These are phyloP conservation scores for Stachybotrys elegans DNA, from an alignment of 2,329 filamentous ascomycete species.

Conservation along the genomic window DNA sequence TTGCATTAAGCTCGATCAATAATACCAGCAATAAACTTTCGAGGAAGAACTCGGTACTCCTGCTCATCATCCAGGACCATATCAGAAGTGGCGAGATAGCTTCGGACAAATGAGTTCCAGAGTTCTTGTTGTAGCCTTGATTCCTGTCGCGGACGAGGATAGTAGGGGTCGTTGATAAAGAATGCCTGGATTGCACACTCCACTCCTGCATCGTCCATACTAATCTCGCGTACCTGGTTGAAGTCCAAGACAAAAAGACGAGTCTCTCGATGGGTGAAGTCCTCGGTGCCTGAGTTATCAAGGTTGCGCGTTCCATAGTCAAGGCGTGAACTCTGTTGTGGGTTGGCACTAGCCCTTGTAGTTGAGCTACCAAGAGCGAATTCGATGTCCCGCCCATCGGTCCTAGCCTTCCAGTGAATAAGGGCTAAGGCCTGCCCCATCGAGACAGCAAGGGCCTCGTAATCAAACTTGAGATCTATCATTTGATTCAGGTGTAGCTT, in stretches of 20 bases:
- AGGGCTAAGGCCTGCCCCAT: conserved; percentile 23
- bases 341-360: not conserved
- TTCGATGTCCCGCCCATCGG: conserved; percentile 24
- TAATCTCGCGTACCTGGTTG: conserved; percentile 19
- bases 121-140: conserved; percentile 2
- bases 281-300: conserved; percentile 1
- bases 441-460: conserved; percentile 9
- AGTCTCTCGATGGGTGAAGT: conserved; percentile 9
- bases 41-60: not conserved
- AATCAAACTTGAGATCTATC: conserved; percentile 15
- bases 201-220: conserved; percentile 14
- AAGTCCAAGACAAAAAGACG: conserved; percentile 26
- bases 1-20: too few species aligned
- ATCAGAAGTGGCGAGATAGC: conserved; percentile 1
- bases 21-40: conserved; percentile 7
- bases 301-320: not conserved
- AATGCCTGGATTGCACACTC: conserved; percentile 12
- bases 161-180: conserved; percentile 17
- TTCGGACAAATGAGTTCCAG: conserved; percentile 9
- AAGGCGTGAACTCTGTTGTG: not conserved
- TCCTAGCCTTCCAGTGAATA: conserved; percentile 24
- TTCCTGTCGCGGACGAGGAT: conserved; percentile 10
- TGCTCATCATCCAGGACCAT: conserved; percentile 1
- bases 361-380: conserved; percentile 22
- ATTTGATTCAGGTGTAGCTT: conserved; percentile 25